Percentiles rank a stretch among this genome's conserved stretches.
phyloP scores from a whole-genome alignment of 139 green algal species.

The Picochlorum sp. region DNA sequence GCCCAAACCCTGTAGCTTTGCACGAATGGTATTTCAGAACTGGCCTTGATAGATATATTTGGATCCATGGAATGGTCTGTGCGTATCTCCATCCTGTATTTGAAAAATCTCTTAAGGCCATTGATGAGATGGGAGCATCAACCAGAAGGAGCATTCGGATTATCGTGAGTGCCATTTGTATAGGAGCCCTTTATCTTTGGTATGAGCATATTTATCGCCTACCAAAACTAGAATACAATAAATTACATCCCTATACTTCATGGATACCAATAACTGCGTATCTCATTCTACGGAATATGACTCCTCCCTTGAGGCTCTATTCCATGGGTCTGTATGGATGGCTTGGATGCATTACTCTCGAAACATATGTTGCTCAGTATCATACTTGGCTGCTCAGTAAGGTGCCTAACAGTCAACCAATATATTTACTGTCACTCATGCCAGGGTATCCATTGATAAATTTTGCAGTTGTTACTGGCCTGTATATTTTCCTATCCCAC shows the following conservation, averaged over 20 bases:
- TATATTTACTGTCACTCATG: conserved; percentile 70
- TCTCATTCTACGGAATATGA: conserved; percentile 79
- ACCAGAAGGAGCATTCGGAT: conserved; percentile 9
- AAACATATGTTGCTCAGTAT: conserved; percentile 90
- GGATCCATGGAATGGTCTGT: conserved; percentile 94
- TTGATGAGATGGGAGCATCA: conserved; percentile 37
- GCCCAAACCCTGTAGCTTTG: conserved; percentile 52
- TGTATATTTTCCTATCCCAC: conserved; percentile 69
- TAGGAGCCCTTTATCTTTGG: conserved; percentile 21
- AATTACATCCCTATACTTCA: conserved; percentile 88
- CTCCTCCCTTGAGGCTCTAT: conserved; percentile 48
- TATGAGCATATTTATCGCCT: conserved; percentile 53
- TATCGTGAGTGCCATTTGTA: conserved; percentile 1
- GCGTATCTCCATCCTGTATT: conserved; percentile 64
- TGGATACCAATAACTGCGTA: conserved; percentile 92
- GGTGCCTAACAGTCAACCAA: conserved; percentile 79
- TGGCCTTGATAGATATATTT: conserved; percentile 86
- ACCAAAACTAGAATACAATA: conserved; percentile 88
- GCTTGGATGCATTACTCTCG: conserved; percentile 94
- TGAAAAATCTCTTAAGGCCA: conserved; percentile 24
- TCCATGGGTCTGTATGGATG: conserved; percentile 73
- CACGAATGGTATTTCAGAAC: conserved; percentile 92
- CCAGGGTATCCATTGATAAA: conserved; percentile 83
- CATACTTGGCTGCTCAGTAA: conserved; percentile 83
- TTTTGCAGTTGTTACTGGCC: conserved; percentile 64